These are phyloP conservation scores for Candida neerlandica DNA, from an alignment of 1,139 yeast species.

Conservation along the genomic window DNA sequence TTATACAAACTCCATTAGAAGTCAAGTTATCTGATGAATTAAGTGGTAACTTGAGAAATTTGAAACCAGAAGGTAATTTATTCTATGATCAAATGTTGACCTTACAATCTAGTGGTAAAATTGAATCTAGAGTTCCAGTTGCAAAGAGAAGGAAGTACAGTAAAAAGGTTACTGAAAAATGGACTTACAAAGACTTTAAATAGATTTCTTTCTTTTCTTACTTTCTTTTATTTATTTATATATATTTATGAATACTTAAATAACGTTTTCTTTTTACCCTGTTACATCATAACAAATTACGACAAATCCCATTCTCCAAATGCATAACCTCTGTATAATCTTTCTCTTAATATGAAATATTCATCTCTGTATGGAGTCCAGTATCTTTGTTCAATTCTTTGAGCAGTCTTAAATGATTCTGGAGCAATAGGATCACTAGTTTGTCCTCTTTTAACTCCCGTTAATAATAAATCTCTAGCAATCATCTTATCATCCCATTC, in stretches of 20 bases:
- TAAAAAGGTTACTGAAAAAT: slow-evolving; percentile 81
- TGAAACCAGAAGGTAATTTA: slow-evolving; percentile 90
- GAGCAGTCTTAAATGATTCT: slow-evolving; percentile 56
- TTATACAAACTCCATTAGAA: slow-evolving; percentile 70
- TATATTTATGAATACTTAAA: neutral
- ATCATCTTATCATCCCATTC: slow-evolving; percentile 54
- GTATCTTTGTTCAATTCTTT: slow-evolving; percentile 40
- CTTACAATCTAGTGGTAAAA: slow-evolving; percentile 80
- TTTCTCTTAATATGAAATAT: slow-evolving; percentile 51
- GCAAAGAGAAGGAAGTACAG: slow-evolving; percentile 66
- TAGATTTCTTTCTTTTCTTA: slow-evolving; percentile 20
- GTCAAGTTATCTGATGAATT: slow-evolving; percentile 89
- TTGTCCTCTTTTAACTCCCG: slow-evolving; percentile 76
- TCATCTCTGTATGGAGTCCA: slow-evolving; percentile 54
- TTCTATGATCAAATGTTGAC: slow-evolving; percentile 80
- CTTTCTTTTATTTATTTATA: neutral
- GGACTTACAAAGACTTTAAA: slow-evolving; percentile 90
- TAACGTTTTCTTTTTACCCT: no score
- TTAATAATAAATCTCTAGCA: slow-evolving; percentile 74
- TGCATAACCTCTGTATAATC: slow-evolving; percentile 52
- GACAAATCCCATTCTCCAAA: slow-evolving; percentile 53
- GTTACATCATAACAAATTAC: slow-evolving; percentile 17
- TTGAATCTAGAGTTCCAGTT: slow-evolving; percentile 81
- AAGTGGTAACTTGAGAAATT: slow-evolving; percentile 76
- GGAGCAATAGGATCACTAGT: slow-evolving; percentile 71